Percentiles rank a stretch among this genome's conserved stretches.
Conservation (phyloP, 441 rosid species). For the Gossypium davidsonii region DNA sequence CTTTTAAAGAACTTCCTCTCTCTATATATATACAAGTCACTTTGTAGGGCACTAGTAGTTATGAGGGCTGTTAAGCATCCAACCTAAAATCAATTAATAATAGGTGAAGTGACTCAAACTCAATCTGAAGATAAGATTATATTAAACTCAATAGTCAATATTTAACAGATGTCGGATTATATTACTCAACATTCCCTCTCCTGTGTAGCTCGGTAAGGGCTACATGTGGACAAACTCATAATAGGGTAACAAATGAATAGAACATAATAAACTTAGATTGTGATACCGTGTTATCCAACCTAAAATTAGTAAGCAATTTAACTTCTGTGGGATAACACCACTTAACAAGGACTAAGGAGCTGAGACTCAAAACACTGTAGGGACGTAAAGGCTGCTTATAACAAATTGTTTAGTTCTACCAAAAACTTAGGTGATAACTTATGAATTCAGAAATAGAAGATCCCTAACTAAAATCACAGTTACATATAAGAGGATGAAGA, state of each 20-base stretch:
- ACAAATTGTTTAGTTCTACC: not conserved
- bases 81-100: not conserved
- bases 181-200: not conserved
- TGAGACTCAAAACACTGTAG: not conserved
- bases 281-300: not conserved
- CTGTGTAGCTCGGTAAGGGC: not conserved
- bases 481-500: not conserved
- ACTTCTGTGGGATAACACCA: too few relatives aligned
- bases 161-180: not conserved
- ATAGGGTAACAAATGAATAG: not conserved
- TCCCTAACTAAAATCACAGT: not conserved
- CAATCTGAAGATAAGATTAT: not conserved
- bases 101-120: not conserved
- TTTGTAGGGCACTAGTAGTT: not conserved
- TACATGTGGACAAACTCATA: constrained; percentile 1
- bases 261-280: not conserved
- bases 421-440: not conserved
- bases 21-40: not conserved
- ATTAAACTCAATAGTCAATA: not conserved
- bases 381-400: not conserved
- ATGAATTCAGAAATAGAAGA: not conserved
- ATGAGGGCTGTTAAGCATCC: not conserved
- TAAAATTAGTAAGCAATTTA: not conserved
- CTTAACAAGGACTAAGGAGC: not conserved
- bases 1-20: not conserved